Evolutionary conservation across 306 rosid genomes (phyloP).

Genomic region (Argentina anserina): DNA sequence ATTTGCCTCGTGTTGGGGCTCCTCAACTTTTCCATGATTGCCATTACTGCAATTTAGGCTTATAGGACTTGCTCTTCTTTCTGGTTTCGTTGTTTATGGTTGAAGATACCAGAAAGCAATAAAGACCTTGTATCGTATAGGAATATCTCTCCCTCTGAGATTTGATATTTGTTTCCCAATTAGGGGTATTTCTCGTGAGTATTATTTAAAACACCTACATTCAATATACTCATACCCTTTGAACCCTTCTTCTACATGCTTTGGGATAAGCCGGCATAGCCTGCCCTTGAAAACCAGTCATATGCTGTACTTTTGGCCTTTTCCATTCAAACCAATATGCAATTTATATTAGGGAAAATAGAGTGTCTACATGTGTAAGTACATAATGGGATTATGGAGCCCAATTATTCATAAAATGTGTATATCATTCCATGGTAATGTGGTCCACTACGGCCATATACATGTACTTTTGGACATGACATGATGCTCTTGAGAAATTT

Average conservation of each 20-base stretch:
- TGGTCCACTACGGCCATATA: background rate
- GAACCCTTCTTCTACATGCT: conserved; percentile 13
- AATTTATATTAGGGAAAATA: background rate
- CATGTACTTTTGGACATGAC: background rate
- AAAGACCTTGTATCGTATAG: conserved; percentile 3
- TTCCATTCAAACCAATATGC: background rate
- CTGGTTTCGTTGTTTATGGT: conserved; percentile 23
- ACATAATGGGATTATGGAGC: background rate
- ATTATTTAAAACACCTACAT: conserved; percentile 20
- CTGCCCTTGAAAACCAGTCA: conserved; percentile 13
- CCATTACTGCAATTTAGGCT: conserved; percentile 30
- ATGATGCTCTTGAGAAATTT: background rate
- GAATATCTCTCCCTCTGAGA: background rate
- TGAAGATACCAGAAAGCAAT: conserved; percentile 14
- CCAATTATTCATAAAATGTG: background rate
- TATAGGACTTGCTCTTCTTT: background rate
- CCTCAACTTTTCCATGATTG: conserved; percentile 39
- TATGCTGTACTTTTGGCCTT: background rate
- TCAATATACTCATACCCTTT: background rate
- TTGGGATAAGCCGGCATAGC: conserved; percentile 23
- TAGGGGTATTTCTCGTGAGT: conserved; percentile 44
- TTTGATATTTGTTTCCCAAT: background rate
- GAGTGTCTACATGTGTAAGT: background rate
- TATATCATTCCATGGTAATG: background rate
- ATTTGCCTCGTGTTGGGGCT: conserved; percentile 2